These are phyloP conservation scores for Fusarium zealandicum DNA, from an alignment of 2,329 filamentous ascomycete species.

Conservation along the genomic window DNA sequence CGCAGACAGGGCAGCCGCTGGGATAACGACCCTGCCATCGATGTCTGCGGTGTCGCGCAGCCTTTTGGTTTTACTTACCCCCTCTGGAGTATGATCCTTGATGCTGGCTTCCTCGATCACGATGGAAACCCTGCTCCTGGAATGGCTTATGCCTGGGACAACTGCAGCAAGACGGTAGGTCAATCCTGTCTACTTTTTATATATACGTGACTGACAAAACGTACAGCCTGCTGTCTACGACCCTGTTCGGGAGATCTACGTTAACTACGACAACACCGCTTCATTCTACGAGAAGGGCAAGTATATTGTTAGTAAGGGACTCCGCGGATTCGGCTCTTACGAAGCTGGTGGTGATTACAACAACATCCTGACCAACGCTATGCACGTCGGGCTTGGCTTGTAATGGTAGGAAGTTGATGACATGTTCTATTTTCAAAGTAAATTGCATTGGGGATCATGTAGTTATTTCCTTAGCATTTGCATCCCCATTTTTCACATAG, in stretches of 20 bases:
- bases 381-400: too few relatives aligned
- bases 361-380: constrained; percentile 32
- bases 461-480: too few relatives aligned
- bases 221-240: constrained; percentile 28
- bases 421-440: too few relatives aligned
- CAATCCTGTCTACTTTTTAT: accelerated
- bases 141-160: constrained; percentile 21
- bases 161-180: constrained; percentile 34
- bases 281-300: constrained; percentile 30
- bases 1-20: constrained; percentile 37
- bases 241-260: constrained; percentile 24
- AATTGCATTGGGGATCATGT: too few relatives aligned
- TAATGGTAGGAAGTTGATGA: too few relatives aligned
- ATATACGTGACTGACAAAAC: not conserved
- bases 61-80: constrained; percentile 31
- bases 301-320: constrained; percentile 17
- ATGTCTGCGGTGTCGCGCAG: constrained; percentile 24
- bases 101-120: constrained; percentile 23
- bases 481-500: too few relatives aligned
- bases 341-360: constrained; percentile 35
- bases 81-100: constrained; percentile 34
- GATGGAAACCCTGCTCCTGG: constrained; percentile 25
- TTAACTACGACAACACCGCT: constrained; percentile 28
- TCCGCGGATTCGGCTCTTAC: constrained; percentile 28
- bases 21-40: constrained; percentile 25